phyloP scores from a whole-genome alignment of 2,329 filamentous ascomycete genomes.

The Aspergillus sp. region DNA sequence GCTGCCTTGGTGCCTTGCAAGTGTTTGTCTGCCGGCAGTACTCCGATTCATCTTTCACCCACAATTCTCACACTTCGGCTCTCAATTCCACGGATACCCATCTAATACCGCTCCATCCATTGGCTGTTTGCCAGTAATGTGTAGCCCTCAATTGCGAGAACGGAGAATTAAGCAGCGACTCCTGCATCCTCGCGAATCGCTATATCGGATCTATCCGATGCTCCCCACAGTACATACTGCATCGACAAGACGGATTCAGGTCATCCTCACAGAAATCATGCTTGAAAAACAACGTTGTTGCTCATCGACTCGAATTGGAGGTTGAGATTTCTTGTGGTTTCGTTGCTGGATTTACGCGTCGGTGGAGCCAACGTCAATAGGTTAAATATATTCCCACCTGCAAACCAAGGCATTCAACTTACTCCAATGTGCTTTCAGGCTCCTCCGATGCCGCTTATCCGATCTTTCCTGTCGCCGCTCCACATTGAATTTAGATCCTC shows the following conservation, averaged over 20 bases:
- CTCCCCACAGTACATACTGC: background rate
- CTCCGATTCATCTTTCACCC: background rate
- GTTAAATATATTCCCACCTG: background rate
- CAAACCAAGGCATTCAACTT: background rate
- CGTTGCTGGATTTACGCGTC: background rate
- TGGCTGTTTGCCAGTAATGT: too few relatives aligned
- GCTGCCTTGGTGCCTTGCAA: too few relatives aligned
- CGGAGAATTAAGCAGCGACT: background rate
- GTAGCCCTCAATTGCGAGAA: background rate
- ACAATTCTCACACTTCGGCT: background rate
- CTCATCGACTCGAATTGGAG: too few relatives aligned
- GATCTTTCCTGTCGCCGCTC: background rate
- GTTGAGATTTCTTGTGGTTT: too few relatives aligned
- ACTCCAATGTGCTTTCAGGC: background rate
- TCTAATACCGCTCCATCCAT: too few relatives aligned
- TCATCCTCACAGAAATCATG: too few relatives aligned
- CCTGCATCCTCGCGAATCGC: background rate
- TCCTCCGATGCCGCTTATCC: constrained; percentile 1
- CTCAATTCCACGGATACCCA: too few relatives aligned
- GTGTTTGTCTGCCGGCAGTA: background rate
- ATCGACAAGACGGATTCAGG: too few relatives aligned
- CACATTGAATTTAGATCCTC: background rate
- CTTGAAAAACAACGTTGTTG: too few relatives aligned
- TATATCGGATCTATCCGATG: background rate
- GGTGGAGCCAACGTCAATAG: background rate